A percentile compares a stretch with the other conserved stretches of the same genome.
phyloP scores from a whole-genome alignment of 2,329 filamentous ascomycete species.

The Aurifilum marmelostoma region DNA sequence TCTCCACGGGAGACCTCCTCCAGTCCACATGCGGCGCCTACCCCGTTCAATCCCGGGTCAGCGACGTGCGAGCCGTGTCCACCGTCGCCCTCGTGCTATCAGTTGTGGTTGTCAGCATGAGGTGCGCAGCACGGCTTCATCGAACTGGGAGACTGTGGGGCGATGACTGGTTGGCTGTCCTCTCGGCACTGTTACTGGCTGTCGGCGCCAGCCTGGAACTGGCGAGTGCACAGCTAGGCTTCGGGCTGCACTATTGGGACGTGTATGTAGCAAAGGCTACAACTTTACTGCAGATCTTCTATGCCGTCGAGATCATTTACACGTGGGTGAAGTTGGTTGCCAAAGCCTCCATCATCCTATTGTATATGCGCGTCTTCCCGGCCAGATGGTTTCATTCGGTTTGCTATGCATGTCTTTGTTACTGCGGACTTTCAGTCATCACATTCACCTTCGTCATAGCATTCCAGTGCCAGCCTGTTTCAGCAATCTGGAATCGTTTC shows the following conservation, averaged over 20 bases:
- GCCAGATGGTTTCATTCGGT: not conserved
- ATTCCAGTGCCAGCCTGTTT: not conserved
- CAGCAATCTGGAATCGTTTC: not conserved
- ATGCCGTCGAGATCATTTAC: slow-evolving; percentile 1
- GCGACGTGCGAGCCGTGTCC: not conserved
- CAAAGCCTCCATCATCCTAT: not conserved
- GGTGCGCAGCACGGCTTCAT: not conserved
- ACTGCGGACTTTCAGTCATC: not conserved
- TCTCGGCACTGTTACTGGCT: not conserved
- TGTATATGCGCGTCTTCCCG: slow-evolving; percentile 7
- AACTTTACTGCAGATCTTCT: not conserved
- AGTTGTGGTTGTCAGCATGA: not conserved
- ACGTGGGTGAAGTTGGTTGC: not conserved
- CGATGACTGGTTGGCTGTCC: not conserved
- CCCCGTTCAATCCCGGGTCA: not conserved
- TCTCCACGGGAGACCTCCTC: not conserved
- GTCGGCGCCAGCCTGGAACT: slow-evolving; percentile 3
- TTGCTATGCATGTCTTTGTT: not conserved
- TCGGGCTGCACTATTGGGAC: slow-evolving; percentile 1
- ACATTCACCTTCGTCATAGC: not conserved
- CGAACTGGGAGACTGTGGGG: not conserved
- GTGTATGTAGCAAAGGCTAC: not conserved
- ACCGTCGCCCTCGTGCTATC: not conserved
- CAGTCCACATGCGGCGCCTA: not conserved
- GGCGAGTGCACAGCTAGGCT: not conserved